Base-by-base conservation (phyloP, 352 stramenopile species). In the Phytophthora citricola region DNA sequence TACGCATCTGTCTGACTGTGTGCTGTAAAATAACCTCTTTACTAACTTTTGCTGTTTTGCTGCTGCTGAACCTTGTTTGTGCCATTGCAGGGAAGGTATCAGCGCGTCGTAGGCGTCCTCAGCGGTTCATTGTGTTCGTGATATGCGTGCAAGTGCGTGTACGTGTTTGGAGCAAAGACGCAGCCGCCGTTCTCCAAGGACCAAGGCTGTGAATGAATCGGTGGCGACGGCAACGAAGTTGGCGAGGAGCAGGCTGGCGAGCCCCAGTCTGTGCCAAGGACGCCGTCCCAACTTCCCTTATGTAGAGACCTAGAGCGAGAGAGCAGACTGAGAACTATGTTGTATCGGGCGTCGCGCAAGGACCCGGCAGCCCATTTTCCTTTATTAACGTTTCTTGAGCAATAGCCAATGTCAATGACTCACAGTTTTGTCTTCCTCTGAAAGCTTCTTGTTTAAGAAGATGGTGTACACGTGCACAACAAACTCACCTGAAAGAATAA, bases 41-140 rank as follows among this genome's bases (percentile, higher is more conserved):
- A 7, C 34, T 65, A 36, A 69, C 54, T 62, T 22, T 36, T 58
- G 10, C 24, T 63, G 43, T 51, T 53, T 17, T 78, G 20, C 62
- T 60, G 41, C 47, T 62, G 45, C 63, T 64, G 53, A 36, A 17
- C 31, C n/a, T 48, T 38, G 20, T 60, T 43, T 63, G 43, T 63
- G 47, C 27, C 24, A 46, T 65, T 67, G 8, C 48, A 92, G 84
- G 68, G 84, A 92, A 61, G 84, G 84, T 24, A 84, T 92, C 67
- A 92, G 84, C 53, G 84, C 84, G 53, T 91, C 84, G 65, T 92
- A 91, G 66, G 55, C 34, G 39, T 69, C 24, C 14, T 45, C 31
- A 55, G 41, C 56, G 56, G 44, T 71, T 64, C 58, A 60, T 62
- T 58, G 27, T 76, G 61, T 67, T 73, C 58, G 54, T 78, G 39